Percentiles rank a stretch among this genome's conserved stretches.
Evolutionary conservation across 1,284 basidiomycete species (phyloP).

Genomic region (Puccinia polysora): DNA sequence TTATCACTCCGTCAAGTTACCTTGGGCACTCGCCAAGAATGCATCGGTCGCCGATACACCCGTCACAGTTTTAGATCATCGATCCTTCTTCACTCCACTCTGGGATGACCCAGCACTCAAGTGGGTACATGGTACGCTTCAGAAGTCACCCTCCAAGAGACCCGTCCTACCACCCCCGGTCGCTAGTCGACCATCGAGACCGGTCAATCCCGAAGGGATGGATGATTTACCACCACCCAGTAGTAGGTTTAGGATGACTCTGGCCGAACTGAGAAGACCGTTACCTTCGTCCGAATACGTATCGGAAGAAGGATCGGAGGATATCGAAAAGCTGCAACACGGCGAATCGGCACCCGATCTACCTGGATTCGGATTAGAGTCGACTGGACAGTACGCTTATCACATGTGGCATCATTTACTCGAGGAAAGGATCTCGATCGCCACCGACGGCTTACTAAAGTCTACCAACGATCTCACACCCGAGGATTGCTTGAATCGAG

Average conservation of each 20-base stretch:
- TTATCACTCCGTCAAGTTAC: constrained; percentile 36
- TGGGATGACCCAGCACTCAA: constrained; percentile 39
- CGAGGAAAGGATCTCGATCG: constrained; percentile 33
- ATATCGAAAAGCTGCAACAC: constrained; percentile 25
- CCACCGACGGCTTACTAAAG: constrained; percentile 24
- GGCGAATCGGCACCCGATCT: constrained; percentile 15
- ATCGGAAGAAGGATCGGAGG: not conserved
- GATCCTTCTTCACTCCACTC: constrained; percentile 39
- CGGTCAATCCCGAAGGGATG: not conserved
- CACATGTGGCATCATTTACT: constrained; percentile 43
- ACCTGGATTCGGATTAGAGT: constrained; percentile 27
- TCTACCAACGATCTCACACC: constrained; percentile 5
- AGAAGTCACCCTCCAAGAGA: not conserved
- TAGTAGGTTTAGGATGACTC: constrained; percentile 21
- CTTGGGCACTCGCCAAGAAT: constrained; percentile 37
- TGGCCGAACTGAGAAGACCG: constrained; percentile 9
- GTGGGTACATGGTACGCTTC: constrained; percentile 30
- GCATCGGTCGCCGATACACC: constrained; percentile 10
- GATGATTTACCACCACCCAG: constrained; percentile 13
- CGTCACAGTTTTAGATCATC: constrained; percentile 39
- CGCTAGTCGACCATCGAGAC: not conserved
- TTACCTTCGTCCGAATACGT: not conserved
- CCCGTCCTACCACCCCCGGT: not conserved
- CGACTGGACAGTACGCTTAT: constrained; percentile 37
- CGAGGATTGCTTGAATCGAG: constrained; percentile 26